These are phyloP conservation scores for Amanita molliuscula DNA, from an alignment of 768 basidiomycete species.

Conservation along the genomic window DNA sequence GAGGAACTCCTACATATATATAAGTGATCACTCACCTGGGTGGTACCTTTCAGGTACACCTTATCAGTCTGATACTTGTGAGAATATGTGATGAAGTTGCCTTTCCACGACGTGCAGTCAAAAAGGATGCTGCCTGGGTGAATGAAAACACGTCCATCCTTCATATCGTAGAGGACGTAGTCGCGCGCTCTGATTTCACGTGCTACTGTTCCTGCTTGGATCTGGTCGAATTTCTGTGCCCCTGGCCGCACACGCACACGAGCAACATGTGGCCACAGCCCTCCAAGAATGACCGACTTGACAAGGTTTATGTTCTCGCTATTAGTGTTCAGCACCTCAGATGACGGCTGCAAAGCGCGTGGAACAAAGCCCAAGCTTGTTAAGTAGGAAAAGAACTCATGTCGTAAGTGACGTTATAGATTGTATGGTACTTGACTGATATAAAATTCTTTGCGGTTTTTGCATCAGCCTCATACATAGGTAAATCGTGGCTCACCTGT, in stretches of 20 bases:
- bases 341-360: conserved; percentile 29
- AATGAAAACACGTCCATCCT: conserved; percentile 57
- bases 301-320: conserved; percentile 61
- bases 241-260: conserved; percentile 64
- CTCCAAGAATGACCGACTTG: conserved; percentile 78
- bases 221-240: conserved; percentile 75
- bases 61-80: conserved; percentile 75
- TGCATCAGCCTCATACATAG: conserved; percentile 1
- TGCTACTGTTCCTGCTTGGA: conserved; percentile 75
- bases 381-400: conserved; percentile 68
- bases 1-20: background rate
- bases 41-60: conserved; percentile 78
- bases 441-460: conserved; percentile 63
- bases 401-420: conserved; percentile 71
- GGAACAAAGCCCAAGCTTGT: conserved; percentile 62
- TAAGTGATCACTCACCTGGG: conserved; percentile 45
- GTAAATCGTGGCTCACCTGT: conserved; percentile 30
- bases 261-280: conserved; percentile 79
- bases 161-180: conserved; percentile 72
- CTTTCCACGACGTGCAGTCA: conserved; percentile 57
- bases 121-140: conserved; percentile 83
- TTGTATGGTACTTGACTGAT: conserved; percentile 54
- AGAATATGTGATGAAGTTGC: conserved; percentile 78
- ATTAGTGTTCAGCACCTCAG: conserved; percentile 51
- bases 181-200: conserved; percentile 81